Base-by-base conservation (phyloP, 1,139 yeast genomes). In the Wickerhamomyces sp. region DNA sequence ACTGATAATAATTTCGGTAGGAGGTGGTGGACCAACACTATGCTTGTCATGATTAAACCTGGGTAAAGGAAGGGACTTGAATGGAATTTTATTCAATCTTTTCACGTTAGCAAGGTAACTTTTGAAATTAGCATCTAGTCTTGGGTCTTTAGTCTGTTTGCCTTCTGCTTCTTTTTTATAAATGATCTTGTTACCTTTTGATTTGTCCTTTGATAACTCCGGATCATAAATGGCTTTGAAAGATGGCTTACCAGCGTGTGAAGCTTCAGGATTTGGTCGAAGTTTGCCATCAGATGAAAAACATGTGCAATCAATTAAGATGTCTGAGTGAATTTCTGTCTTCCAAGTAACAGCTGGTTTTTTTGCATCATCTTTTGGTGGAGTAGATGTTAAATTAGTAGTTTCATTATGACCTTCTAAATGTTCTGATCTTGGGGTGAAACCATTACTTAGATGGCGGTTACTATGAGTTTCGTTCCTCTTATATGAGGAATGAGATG, bases 21-120 rank as follows among this genome's bases (percentile, higher is more conserved):
- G 73, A 0, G 96, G 96, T 12, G 81, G 78, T 0, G 83, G 81
- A 0, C 95, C 95, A 19, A 88, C 59, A 0, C 95, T 86, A 52
- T 82, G 71, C 41, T 77, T 72, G 58, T 89, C 96, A 53, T 68
- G 81, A 3, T 64, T 54, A 47, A 77, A 76, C 39, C 71, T 71
- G 1, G 87, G 78, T 28, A 74, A 65, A 0, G 78, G 74, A 20
- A 80, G 61, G 20, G 68, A 49, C 8, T 58, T 54, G 31, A 48
- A 57, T 7, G 65, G 61, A 2, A 53, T 45, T 35, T 59, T 63
- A 29, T 61, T 59, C 31, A 53, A 55, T 32, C 49, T 48, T 30
- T 59, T 50, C n/a, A 52, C 41, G 8, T 49, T 30, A 26, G 41
- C 42, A 28, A 28, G 41, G 15, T 46, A 47, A 32, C 41, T 39